A percentile compares a stretch with the other conserved stretches of the same genome.
Conservation (phyloP, 257 asterid species). For the Capsicum pubescens region DNA sequence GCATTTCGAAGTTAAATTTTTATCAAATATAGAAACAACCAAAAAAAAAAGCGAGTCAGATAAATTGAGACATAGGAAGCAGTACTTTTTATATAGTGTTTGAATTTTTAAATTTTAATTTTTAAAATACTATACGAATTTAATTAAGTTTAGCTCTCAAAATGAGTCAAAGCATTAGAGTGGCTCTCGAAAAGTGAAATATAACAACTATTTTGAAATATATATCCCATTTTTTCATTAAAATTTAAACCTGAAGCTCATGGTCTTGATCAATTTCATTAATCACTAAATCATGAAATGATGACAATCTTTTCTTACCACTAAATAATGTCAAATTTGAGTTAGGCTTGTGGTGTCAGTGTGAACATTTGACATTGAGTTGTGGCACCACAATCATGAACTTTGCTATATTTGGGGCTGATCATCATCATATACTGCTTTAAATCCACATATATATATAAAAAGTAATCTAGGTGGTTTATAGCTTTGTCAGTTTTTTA, state of each 20-base stretch:
- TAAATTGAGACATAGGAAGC: too few relatives aligned
- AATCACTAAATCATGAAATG: too few relatives aligned
- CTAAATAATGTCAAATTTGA: not conserved
- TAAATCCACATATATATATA: not conserved
- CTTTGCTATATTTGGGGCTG: not conserved
- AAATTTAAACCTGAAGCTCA: not conserved
- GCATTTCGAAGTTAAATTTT: too few relatives aligned
- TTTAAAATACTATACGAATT: not conserved
- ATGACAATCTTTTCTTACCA: not conserved
- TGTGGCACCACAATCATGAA: slow-evolving; percentile 14
- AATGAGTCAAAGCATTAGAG: not conserved
- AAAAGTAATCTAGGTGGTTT: not conserved
- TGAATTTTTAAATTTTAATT: not conserved
- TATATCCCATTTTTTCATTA: too few relatives aligned
- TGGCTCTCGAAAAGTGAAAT: not conserved
- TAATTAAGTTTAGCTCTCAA: not conserved
- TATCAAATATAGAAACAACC: too few relatives aligned
- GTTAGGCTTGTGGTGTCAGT: not conserved
- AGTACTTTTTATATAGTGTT: too few relatives aligned
- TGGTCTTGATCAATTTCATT: not conserved
- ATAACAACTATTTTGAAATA: not conserved
- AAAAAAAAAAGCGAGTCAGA: too few relatives aligned
- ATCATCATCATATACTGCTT: not conserved
- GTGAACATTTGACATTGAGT: slow-evolving; percentile 20
- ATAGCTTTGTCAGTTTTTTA: not conserved